phyloP scores from a whole-genome alignment of 2,329 filamentous ascomycete species.

The Cladosporium oxysporum region DNA sequence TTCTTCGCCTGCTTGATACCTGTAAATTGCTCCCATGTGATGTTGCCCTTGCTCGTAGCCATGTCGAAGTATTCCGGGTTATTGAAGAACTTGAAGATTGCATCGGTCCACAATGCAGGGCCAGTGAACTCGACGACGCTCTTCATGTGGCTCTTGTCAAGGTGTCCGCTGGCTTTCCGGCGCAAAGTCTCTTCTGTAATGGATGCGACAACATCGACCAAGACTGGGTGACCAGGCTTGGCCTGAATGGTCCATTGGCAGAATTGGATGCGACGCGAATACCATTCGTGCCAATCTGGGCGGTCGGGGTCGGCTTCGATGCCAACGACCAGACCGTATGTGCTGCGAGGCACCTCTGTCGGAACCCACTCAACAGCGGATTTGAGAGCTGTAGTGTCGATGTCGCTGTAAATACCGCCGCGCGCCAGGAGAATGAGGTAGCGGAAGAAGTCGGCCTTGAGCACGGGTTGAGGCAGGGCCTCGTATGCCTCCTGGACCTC shows the following conservation, averaged over 20 bases:
- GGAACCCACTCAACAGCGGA: slow-evolving; percentile 89
- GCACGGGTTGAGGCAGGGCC: slow-evolving; percentile 50
- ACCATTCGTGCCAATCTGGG: slow-evolving; percentile 91
- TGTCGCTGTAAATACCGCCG: slow-evolving; percentile 76
- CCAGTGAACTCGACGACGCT: slow-evolving; percentile 92
- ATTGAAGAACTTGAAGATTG: slow-evolving; percentile 91
- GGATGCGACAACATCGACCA: slow-evolving; percentile 81
- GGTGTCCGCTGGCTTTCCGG: slow-evolving; percentile 66
- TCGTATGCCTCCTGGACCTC: slow-evolving; percentile 53
- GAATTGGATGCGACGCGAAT: slow-evolving; percentile 93
- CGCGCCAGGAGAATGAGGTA: slow-evolving; percentile 73
- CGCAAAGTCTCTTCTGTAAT: slow-evolving; percentile 81
- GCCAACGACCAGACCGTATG: slow-evolving; percentile 84
- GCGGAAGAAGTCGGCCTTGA: slow-evolving; percentile 67
- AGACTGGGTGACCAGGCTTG: slow-evolving; percentile 89
- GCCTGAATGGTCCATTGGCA: slow-evolving; percentile 99
- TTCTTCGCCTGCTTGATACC: slow-evolving; percentile 80
- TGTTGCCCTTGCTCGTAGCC: slow-evolving; percentile 66
- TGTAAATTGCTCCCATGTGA: slow-evolving; percentile 87
- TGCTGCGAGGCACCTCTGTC: slow-evolving; percentile 69
- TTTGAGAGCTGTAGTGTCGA: slow-evolving; percentile 80
- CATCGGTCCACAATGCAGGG: slow-evolving; percentile 91
- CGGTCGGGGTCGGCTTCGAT: slow-evolving; percentile 96
- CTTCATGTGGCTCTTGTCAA: slow-evolving; percentile 64
- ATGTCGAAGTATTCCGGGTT: slow-evolving; percentile 86